Evolutionary conservation across 495 filamentous ascomycete species (phyloP).

Genomic region (Peziza echinospora): DNA sequence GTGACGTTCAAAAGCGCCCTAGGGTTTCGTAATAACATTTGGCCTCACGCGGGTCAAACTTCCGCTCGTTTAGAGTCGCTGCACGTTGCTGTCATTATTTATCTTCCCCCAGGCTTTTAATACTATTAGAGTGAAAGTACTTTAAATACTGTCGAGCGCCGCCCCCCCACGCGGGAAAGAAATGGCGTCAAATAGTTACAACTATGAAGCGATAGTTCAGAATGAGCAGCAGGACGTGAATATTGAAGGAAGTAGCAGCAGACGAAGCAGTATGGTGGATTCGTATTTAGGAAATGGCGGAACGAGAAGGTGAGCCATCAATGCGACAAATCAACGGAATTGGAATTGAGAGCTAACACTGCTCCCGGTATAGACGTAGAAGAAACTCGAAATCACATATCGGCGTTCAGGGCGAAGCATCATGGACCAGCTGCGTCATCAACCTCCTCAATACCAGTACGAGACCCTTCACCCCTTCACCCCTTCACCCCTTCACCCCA

Average conservation of each 20-base stretch:
- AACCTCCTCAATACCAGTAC: conserved; percentile 89
- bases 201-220: neutral
- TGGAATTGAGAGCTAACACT: too few relatives aligned
- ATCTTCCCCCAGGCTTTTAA: too few relatives aligned
- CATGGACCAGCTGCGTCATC: conserved; percentile 78
- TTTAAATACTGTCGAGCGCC: too few relatives aligned
- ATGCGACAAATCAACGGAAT: too few relatives aligned
- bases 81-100: too few relatives aligned
- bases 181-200: too few relatives aligned
- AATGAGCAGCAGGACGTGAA: neutral
- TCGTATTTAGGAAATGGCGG: neutral
- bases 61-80: too few relatives aligned
- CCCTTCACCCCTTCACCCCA: neutral
- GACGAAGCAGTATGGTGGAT: neutral
- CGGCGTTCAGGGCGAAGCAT: conserved; percentile 41
- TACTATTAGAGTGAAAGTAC: too few relatives aligned
- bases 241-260: neutral
- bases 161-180: too few relatives aligned
- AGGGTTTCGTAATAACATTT: too few relatives aligned
- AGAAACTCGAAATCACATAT: neutral
- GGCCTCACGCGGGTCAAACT: too few relatives aligned
- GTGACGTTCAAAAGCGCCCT: too few relatives aligned
- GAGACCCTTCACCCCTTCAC: conserved; percentile 9
- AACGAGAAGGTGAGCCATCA: neutral
- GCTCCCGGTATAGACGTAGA: neutral